phyloP scores from a whole-genome alignment of 2,329 filamentous ascomycete genomes.

The Colletotrichum euphorbiae region DNA sequence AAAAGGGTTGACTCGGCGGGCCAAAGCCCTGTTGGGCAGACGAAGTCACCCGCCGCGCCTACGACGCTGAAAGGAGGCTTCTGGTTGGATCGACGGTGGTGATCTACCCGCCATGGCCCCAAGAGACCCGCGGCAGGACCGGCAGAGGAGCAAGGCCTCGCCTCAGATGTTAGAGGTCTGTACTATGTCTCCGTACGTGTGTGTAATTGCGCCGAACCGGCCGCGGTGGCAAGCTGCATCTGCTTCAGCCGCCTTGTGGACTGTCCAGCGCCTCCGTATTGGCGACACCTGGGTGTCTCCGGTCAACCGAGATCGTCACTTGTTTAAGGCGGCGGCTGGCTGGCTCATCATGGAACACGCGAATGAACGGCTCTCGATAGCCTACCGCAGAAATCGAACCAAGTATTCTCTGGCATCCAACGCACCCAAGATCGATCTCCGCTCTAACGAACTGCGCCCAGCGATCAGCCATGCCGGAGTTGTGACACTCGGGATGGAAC shows the following conservation, averaged over 20 bases:
- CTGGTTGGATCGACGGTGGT: conserved; percentile 18
- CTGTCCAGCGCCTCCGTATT: not conserved
- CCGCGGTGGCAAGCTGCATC: not conserved
- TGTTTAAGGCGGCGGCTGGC: not conserved
- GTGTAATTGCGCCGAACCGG: conserved; percentile 34
- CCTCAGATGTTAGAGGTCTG: too few relatives aligned
- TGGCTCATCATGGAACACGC: not conserved
- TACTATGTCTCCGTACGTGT: too few relatives aligned
- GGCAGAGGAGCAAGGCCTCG: conserved; percentile 4
- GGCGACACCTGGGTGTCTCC: conserved; percentile 28
- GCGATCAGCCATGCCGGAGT: conserved; percentile 33
- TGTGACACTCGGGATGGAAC: conserved; percentile 28
- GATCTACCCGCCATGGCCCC: conserved; percentile 22
- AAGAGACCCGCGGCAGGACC: conserved; percentile 25
- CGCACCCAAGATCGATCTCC: conserved; percentile 13
- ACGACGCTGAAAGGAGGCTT: conserved; percentile 4
- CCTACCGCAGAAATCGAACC: not conserved
- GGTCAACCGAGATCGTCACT: conserved; percentile 29
- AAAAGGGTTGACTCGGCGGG: conserved; percentile 1
- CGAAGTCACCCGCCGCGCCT: not conserved
- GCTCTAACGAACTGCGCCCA: conserved; percentile 26
- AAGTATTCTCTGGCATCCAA: not conserved
- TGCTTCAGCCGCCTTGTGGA: not conserved
- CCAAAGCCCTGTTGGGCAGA: conserved; percentile 8
- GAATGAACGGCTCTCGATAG: conserved; percentile 4